Evolutionary conservation across 208 protist species (phyloP).

Genomic region (Acanthamoeba sp.): DNA sequence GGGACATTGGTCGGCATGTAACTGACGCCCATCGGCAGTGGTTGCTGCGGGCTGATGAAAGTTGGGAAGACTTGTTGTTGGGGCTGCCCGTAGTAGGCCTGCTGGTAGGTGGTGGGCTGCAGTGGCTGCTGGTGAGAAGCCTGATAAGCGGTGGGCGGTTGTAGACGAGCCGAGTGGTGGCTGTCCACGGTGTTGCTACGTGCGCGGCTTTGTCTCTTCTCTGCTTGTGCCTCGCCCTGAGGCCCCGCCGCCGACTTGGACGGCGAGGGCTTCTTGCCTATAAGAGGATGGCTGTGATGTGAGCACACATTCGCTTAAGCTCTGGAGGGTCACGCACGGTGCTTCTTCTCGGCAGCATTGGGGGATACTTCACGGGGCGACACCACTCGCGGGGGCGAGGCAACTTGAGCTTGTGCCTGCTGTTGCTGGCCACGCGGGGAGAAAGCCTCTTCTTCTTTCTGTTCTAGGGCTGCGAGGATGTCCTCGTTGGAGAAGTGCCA

Average conservation of each 20-base stretch:
- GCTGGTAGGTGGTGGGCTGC: neutral
- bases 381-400: neutral
- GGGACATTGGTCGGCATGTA: no score
- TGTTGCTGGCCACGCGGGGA: neutral
- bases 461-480: neutral
- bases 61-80: no score
- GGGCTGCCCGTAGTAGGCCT: no score
- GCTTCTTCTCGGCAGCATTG: neutral
- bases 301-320: neutral
- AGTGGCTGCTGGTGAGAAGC: neutral
- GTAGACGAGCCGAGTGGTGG: neutral
- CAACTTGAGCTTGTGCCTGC: neutral
- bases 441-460: neutral
- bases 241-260: neutral
- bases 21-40: no score
- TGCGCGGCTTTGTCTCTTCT: neutral
- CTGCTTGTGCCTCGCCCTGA: no score
- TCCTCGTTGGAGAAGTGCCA: slow-evolving; percentile 56
- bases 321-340: no score
- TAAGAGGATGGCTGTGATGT: neutral
- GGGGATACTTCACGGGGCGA: neutral
- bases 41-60: no score
- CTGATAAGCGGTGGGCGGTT: neutral
- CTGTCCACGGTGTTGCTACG: neutral
- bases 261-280: neutral